phyloP scores from a whole-genome alignment of 169 alveolate species.

The Sarcocystis neurona region DNA sequence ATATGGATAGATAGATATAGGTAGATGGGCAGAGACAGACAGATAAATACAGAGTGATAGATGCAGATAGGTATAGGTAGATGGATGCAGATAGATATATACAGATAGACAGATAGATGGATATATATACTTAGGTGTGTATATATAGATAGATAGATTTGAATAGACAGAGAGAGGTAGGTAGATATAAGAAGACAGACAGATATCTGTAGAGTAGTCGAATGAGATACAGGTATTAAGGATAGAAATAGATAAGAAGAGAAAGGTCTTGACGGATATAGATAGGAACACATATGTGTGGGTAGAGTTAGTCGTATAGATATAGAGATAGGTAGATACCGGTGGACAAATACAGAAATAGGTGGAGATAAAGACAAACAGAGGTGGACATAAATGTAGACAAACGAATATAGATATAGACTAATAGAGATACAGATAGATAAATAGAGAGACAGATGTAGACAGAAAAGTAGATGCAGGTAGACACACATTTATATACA shows the following conservation, averaged over 20 bases:
- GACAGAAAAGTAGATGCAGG: not conserved
- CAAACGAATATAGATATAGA: not conserved
- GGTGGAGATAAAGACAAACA: no score
- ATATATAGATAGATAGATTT: no score
- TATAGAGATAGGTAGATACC: not conserved
- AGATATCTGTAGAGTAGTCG: no score
- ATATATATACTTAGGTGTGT: no score
- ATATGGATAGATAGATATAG: no score
- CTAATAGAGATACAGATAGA: not conserved
- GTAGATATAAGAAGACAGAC: not conserved
- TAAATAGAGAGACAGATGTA: not conserved
- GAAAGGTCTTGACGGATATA: not conserved
- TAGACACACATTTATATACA: not conserved
- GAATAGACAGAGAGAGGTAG: not conserved
- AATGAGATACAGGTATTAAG: not conserved
- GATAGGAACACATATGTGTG: not conserved
- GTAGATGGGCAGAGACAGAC: no score
- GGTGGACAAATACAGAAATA: no score
- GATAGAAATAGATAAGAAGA: not conserved
- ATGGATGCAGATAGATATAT: no score
- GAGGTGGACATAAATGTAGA: not conserved
- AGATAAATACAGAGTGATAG: no score
- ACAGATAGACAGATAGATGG: no score
- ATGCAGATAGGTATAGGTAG: no score
- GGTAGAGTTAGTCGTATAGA: not conserved